These are phyloP conservation scores for Acmispon strigosus DNA, from an alignment of 306 rosid species.

Conservation along the genomic window DNA sequence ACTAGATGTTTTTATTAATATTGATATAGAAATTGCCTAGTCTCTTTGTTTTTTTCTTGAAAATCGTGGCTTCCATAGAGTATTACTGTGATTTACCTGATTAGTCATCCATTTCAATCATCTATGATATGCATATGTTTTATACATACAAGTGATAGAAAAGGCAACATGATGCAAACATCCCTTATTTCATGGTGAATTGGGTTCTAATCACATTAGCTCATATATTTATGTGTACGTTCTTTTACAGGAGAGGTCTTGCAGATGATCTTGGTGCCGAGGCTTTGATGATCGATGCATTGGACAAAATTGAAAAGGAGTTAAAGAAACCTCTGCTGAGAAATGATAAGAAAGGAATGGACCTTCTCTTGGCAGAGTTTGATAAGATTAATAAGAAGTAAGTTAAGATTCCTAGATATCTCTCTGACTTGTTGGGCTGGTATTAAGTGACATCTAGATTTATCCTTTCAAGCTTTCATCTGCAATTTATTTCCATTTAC, in stretches of 20 bases:
- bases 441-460: constrained; percentile 8
- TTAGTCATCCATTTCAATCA: neutral
- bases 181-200: neutral
- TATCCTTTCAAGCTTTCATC: neutral
- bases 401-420: constrained; percentile 7
- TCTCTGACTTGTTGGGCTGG: neutral
- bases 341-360: constrained; percentile 86
- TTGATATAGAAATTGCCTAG: neutral
- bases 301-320: constrained; percentile 85
- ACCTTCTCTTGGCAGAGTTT: constrained; percentile 76
- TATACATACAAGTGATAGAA: neutral
- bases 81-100: neutral
- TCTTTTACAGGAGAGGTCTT: constrained; percentile 64
- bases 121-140: neutral
- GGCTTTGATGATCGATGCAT: constrained; percentile 78
- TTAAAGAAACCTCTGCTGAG: constrained; percentile 80
- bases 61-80: neutral
- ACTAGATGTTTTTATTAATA: constrained; percentile 9
- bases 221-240: neutral
- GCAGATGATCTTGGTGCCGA: constrained; percentile 79
- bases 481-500: neutral
- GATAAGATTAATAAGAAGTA: constrained; percentile 81
- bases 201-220: neutral
- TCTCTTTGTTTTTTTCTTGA: neutral
- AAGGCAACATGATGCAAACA: neutral